Base-by-base conservation (phyloP, 2,329 filamentous ascomycete genomes). In the Cadophora gregata region DNA sequence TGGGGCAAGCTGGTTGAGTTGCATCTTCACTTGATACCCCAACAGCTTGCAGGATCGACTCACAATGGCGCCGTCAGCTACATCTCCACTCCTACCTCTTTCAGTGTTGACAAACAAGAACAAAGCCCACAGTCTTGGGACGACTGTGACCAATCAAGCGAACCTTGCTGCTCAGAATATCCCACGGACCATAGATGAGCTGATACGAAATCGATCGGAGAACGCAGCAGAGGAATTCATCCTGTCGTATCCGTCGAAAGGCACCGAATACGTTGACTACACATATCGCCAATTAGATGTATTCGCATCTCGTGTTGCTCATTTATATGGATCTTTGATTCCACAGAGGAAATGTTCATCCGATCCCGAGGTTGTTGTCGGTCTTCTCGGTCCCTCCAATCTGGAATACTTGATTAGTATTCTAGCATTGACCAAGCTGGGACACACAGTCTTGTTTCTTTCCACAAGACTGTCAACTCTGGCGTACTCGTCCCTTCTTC, bases 381-480 rank as follows among this genome's bases (percentile, higher is more conserved):
- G 80, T 1, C 72, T 86, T 24, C 74, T 86, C 16, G 83, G 81
- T 1, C 76, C 80, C 8, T 85, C 84, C 0, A 80, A 81, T 64
- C 77, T 86, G 33, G 81, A 84, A 62, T 84, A 84, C 66, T 78
- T 86, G 48, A 77, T 85, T 36, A 81, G 81, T 21, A 75, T 84
- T n/a, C 78, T 86, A 24, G 84, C 83, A 4, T 71, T 88, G 45
- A 81, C 80, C 27, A 80, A 83, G 63, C 76, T 88, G 60, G 85
- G 85, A 4, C 84, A 83, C 75, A 80, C 83, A 0, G 79, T 81
- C 4, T 75, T 88, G 1, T 81, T 86, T 48, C 78, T 88, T 0
- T 87, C 85, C 0, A 85, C 84, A 0, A 77, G 85, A 9, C 78
- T 87, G 3, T 81, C 84, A 1, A 78, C 80, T 2, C 79, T 81